These are phyloP conservation scores for Vinca major DNA, from an alignment of 305 asterid species.

Conservation along the genomic window DNA sequence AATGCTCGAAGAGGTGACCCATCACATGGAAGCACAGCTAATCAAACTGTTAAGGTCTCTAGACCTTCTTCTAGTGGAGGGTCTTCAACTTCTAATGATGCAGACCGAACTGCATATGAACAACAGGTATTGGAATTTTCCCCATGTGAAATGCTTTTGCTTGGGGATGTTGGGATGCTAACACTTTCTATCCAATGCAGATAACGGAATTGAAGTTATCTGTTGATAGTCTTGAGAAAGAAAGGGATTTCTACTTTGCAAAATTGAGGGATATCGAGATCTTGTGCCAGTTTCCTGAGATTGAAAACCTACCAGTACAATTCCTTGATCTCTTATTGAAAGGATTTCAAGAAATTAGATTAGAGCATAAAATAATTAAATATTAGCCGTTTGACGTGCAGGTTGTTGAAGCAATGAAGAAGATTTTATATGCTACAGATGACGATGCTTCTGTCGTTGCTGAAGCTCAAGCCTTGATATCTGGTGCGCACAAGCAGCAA, in stretches of 20 bases:
- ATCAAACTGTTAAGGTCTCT: constrained; percentile 43
- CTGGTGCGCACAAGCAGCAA: constrained; percentile 31
- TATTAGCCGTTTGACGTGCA: constrained; percentile 20
- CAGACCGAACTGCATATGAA: constrained; percentile 51
- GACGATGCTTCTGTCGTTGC: constrained; percentile 55
- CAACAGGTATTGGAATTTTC: constrained; percentile 43
- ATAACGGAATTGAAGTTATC: constrained; percentile 72
- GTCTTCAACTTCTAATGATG: constrained; percentile 37
- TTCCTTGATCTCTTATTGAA: neutral
- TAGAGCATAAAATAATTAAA: neutral
- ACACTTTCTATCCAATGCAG: constrained; percentile 32
- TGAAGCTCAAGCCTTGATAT: constrained; percentile 66
- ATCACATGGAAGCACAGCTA: constrained; percentile 31
- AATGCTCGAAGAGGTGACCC: constrained; percentile 43
- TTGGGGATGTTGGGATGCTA: constrained; percentile 9
- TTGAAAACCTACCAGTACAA: constrained; percentile 55
- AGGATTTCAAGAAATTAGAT: neutral
- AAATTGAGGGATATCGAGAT: constrained; percentile 85
- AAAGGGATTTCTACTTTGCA: constrained; percentile 83
- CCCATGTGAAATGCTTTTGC: neutral
- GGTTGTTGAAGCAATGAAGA: constrained; percentile 63
- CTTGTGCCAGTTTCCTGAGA: constrained; percentile 63
- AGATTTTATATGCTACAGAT: constrained; percentile 61
- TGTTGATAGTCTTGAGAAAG: constrained; percentile 77
- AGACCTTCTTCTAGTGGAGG: constrained; percentile 75